phyloP scores from a whole-genome alignment of 164 flowering plant species.

The Chimonanthus salicifolius region DNA sequence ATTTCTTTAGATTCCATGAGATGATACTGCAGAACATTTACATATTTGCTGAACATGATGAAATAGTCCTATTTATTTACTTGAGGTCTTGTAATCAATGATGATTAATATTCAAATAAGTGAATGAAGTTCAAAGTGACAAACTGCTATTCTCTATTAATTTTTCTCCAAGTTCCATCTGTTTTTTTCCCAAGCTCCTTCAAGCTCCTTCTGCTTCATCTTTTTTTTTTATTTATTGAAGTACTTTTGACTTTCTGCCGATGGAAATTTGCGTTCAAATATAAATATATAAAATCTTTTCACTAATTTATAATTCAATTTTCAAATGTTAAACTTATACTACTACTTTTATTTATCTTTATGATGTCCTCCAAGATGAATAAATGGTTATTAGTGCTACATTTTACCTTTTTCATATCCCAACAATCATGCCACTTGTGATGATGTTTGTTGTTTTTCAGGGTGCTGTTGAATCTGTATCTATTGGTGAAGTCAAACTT shows the following conservation, averaged over 20 bases:
- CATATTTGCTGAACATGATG: neutral
- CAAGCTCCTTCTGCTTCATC: neutral
- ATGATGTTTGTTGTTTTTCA: constrained; percentile 20
- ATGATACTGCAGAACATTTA: neutral
- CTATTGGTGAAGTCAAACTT: constrained; percentile 85
- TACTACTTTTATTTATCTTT: neutral
- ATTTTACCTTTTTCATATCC: neutral
- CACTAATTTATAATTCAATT: neutral
- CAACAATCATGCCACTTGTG: constrained; percentile 1
- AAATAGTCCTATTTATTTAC: neutral
- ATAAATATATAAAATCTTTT: neutral
- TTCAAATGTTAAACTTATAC: neutral
- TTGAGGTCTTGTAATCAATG: neutral
- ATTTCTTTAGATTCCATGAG: neutral
- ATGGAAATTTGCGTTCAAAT: neutral
- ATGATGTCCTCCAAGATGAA: neutral
- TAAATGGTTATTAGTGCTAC: neutral
- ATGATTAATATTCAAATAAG: neutral
- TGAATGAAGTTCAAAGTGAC: neutral
- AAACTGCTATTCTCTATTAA: neutral
- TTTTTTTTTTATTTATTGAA: no score
- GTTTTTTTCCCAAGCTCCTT: no score
- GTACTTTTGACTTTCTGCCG: neutral
- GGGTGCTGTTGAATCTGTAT: constrained; percentile 85
- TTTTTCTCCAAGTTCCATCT: neutral